phyloP scores from a whole-genome alignment of 1,139 yeast genomes.

The Pichia kudriavzevii region DNA sequence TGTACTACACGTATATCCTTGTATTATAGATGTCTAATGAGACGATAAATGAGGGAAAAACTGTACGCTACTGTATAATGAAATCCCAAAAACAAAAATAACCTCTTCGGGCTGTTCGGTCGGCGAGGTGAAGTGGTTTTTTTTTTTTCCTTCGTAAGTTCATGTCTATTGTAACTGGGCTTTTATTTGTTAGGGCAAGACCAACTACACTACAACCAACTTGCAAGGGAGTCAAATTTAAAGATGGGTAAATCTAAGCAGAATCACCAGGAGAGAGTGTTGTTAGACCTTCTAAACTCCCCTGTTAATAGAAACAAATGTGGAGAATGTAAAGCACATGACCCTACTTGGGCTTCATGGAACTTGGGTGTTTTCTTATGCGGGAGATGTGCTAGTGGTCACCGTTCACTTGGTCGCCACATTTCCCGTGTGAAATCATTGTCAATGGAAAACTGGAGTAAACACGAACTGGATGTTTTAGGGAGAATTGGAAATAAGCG shows the following conservation, averaged over 20 bases:
- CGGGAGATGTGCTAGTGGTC: constrained; percentile 74
- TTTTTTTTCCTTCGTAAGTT: no score
- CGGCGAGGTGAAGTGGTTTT: no score
- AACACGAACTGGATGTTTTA: constrained; percentile 51
- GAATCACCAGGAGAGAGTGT: constrained; percentile 21
- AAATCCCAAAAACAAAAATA: no score
- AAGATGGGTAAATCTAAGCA: constrained; percentile 4
- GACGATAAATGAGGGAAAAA: no score
- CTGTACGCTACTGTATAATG: no score
- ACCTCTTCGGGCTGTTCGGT: no score
- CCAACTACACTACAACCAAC: no score
- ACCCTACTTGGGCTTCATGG: constrained; percentile 51
- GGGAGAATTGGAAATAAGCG: constrained; percentile 57
- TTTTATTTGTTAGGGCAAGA: no score
- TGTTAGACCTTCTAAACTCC: constrained; percentile 33
- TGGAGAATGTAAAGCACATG: constrained; percentile 61
- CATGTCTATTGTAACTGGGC: no score
- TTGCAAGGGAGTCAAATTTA: no score
- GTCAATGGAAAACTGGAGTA: constrained; percentile 72
- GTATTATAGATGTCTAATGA: no score
- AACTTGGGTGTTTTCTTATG: constrained; percentile 60
- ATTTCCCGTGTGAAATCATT: constrained; percentile 73
- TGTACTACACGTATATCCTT: no score
- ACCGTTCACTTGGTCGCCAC: constrained; percentile 68
- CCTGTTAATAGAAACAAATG: constrained; percentile 49